phyloP scores from a whole-genome alignment of 495 filamentous ascomycete species.

The Lindgomyces ingoldianus region DNA sequence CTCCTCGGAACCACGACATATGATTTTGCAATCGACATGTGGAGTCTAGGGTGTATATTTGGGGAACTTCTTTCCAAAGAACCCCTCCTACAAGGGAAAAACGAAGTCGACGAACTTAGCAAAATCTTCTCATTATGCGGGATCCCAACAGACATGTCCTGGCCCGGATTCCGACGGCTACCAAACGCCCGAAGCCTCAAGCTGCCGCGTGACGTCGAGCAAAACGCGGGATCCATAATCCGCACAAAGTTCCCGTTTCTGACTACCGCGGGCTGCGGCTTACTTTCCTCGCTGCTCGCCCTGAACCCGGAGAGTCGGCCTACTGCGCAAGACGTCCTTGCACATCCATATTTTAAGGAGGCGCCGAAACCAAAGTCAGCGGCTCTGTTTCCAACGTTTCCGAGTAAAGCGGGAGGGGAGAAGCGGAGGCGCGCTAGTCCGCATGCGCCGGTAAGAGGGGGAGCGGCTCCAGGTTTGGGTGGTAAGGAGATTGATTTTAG shows the following conservation, averaged over 20 bases:
- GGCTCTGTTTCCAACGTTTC: conserved; percentile 69
- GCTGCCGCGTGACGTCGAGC: conserved; percentile 58
- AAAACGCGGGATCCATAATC: conserved; percentile 48
- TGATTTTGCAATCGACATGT: conserved; percentile 80
- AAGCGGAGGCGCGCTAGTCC: conserved; percentile 75
- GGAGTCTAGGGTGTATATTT: conserved; percentile 96
- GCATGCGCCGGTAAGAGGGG: conserved; percentile 80
- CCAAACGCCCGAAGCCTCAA: conserved; percentile 85
- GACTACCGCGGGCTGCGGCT: conserved; percentile 68
- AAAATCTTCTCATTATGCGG: conserved; percentile 88
- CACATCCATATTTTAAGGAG: conserved; percentile 84
- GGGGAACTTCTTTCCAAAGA: conserved; percentile 84
- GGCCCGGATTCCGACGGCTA: conserved; percentile 84
- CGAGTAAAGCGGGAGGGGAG: conserved; percentile 92
- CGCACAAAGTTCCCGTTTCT: conserved; percentile 79
- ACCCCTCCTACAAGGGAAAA: conserved; percentile 81
- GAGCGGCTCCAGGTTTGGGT: conserved; percentile 61
- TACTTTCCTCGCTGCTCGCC: conserved; percentile 69
- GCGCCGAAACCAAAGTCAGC: conserved; percentile 83
- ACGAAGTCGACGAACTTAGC: conserved; percentile 83
- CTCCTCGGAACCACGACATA: conserved; percentile 81
- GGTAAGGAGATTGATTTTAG: conserved; percentile 72
- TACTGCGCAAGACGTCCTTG: conserved; percentile 67
- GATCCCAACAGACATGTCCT: conserved; percentile 80
- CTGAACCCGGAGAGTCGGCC: conserved; percentile 75